phyloP scores from a whole-genome alignment of 148 eudicot species.

The Camellia lanceoleosa region DNA sequence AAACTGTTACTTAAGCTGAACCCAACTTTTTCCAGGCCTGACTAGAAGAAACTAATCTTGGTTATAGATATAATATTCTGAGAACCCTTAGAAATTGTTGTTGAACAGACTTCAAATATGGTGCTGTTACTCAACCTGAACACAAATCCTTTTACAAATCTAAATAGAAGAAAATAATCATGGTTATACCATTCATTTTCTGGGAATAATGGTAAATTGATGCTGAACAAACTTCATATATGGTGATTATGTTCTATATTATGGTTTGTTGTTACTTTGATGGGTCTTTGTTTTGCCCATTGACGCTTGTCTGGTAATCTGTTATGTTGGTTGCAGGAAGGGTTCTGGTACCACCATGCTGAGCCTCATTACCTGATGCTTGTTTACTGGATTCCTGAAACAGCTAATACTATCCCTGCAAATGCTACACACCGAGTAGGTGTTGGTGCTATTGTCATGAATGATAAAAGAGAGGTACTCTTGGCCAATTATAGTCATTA shows the following conservation, averaged over 20 bases:
- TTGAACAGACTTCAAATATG: not conserved
- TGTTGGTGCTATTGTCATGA: constrained; percentile 72
- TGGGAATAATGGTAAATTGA: not conserved
- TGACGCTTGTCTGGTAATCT: not conserved
- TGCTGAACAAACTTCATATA: not conserved
- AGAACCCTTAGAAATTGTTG: not conserved
- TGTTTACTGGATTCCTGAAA: constrained; percentile 72
- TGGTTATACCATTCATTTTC: not conserved
- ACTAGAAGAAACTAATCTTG: not conserved
- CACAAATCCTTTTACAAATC: not conserved
- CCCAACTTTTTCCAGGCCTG: not conserved
- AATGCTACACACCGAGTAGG: constrained; percentile 79
- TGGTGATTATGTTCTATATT: not conserved
- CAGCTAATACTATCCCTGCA: constrained; percentile 59
- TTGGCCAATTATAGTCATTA: not conserved
- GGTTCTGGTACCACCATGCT: constrained; percentile 87
- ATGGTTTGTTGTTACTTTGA: not conserved
- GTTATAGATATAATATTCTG: not conserved
- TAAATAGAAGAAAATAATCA: not conserved
- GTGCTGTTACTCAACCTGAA: not conserved
- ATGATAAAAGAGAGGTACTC: constrained; percentile 68
- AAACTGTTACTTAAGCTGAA: not conserved
- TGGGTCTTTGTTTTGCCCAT: too few species aligned
- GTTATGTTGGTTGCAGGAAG: constrained; percentile 52
- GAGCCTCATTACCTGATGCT: constrained; percentile 79